Evolutionary conservation across 352 stramenopile genomes (phyloP), one percentile per base, ranked within the genome.

Genomic region (Globisporangium recalcitrans): DNA sequence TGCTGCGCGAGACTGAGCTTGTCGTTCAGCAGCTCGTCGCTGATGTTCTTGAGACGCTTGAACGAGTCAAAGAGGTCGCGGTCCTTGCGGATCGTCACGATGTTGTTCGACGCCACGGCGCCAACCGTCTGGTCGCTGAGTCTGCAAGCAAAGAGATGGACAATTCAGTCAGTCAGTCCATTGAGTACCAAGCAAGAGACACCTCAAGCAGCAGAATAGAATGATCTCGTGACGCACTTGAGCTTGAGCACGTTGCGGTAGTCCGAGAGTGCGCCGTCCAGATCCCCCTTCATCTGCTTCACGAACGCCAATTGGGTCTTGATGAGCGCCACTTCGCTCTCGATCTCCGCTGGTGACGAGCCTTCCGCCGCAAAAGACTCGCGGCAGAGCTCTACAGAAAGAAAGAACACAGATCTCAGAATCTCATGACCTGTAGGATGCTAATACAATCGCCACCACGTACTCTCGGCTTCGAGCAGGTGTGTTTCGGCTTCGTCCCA

Each of bases 41-140:
- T 78, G 47, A 91, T 80, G 54, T 60, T 80, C 62, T 91, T 90
- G 46, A 94, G 68, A 0, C 83, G 80, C 78, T 94, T 94, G 46
- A 92, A 72, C 47, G 85, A 94, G 64, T 94, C 85, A n/a, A 94
- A 72, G 7, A 90, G 67, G 29, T 94, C 85, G 44, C 78, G 78
- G 58, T 91, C 80, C 51, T 79, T 82, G 52, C 84, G 83, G 55
- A 94, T 90, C 24, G 81, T 73, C 59, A 91, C 85, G 22, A 94
- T 87, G 62, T 94, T 94, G 72, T 94, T 94, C 36, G 68, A 74
- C 24, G 83, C 85, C 22, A 92, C 80, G 40, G 76, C 80, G 14
- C 58, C 76, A n/a, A 91, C 68, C 4, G 71, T 76, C 63, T 80
- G 78, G 58, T 91, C 86, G 57, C 52, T 82, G 26, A 89, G 66